phyloP scores from a whole-genome alignment of 1,139 yeast genomes.

The Candida mesenterica region DNA sequence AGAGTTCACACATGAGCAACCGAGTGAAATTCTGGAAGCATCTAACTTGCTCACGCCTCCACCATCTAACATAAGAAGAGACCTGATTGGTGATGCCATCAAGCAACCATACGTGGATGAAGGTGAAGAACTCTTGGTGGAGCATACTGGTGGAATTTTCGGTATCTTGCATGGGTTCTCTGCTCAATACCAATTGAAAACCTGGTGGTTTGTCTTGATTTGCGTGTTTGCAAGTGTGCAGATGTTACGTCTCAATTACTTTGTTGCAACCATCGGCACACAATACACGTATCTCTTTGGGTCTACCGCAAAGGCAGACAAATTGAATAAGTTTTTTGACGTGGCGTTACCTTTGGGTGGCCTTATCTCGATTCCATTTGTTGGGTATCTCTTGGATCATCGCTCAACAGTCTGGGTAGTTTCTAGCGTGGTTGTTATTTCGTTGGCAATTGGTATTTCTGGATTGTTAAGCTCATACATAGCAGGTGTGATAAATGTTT shows the following conservation, averaged over 20 bases:
- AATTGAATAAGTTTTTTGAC: constrained; percentile 38
- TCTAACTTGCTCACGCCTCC: constrained; percentile 7
- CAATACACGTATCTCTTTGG: constrained; percentile 42
- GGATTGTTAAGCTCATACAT: constrained; percentile 33
- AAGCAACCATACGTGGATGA: constrained; percentile 44
- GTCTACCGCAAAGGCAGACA: constrained; percentile 26
- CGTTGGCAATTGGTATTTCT: constrained; percentile 36
- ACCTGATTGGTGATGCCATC: constrained; percentile 47
- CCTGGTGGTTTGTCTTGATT: constrained; percentile 45
- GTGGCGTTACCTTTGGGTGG: constrained; percentile 50
- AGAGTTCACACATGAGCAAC: constrained; percentile 25
- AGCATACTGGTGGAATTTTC: constrained; percentile 35
- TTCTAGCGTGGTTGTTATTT: constrained; percentile 27
- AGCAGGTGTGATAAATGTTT: constrained; percentile 34
- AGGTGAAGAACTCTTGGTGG: constrained; percentile 35
- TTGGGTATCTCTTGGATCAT: constrained; percentile 40
- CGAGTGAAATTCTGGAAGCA: constrained; percentile 7
- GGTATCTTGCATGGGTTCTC: constrained; percentile 46
- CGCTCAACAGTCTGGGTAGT: constrained; percentile 37
- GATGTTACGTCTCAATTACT: constrained; percentile 46
- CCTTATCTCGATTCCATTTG: constrained; percentile 40
- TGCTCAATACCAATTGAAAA: constrained; percentile 38
- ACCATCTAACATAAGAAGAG: constrained; percentile 26
- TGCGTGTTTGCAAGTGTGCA: constrained; percentile 39
- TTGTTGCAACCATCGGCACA: constrained; percentile 46